Percentiles rank a stretch among this genome's conserved stretches.
phyloP scores from a whole-genome alignment of 2,329 filamentous ascomycete genomes.

The Cladophialophora immunda region DNA sequence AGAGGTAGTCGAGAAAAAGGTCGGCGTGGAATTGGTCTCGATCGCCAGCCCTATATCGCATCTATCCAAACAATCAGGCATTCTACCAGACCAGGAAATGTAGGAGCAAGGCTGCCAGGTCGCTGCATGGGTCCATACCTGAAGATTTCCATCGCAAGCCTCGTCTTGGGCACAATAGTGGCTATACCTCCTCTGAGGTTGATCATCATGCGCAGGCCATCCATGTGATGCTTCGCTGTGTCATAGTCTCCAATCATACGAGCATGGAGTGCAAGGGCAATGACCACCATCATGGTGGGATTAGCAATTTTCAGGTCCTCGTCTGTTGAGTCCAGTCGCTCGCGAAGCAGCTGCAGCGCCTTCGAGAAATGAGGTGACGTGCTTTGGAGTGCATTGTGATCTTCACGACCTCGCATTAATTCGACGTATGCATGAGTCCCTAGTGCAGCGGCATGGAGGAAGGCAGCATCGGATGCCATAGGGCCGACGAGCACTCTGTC shows the following conservation, averaged over 20 bases:
- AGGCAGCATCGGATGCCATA: constrained; percentile 47
- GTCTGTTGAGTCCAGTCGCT: constrained; percentile 39
- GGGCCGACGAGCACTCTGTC: constrained; percentile 44
- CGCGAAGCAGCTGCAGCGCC: constrained; percentile 45
- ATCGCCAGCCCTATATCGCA: constrained; percentile 44
- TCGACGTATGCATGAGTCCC: constrained; percentile 47
- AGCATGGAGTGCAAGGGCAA: constrained; percentile 47
- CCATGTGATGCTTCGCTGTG: constrained; percentile 46
- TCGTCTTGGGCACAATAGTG: constrained; percentile 44
- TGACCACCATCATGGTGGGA: constrained; percentile 46
- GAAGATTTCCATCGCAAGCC: constrained; percentile 49
- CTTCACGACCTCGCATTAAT: constrained; percentile 30
- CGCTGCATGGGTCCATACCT: constrained; percentile 39
- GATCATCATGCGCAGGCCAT: constrained; percentile 51
- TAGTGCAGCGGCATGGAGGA: constrained; percentile 50
- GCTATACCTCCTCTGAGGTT: constrained; percentile 49
- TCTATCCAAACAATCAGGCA: constrained; percentile 23
- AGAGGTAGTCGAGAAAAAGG: constrained; percentile 40
- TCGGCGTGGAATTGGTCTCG: constrained; percentile 34
- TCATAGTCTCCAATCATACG: constrained; percentile 43
- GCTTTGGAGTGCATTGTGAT: constrained; percentile 5
- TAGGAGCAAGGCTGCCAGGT: background rate
- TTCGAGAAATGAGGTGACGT: constrained; percentile 42
- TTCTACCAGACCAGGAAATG: background rate
- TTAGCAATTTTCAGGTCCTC: constrained; percentile 40